A percentile compares a stretch with the other conserved stretches of the same genome.
These are phyloP conservation scores for Actinomucor elegans DNA, from an alignment of 371 early-diverging fungal species.

Conservation along the genomic window DNA sequence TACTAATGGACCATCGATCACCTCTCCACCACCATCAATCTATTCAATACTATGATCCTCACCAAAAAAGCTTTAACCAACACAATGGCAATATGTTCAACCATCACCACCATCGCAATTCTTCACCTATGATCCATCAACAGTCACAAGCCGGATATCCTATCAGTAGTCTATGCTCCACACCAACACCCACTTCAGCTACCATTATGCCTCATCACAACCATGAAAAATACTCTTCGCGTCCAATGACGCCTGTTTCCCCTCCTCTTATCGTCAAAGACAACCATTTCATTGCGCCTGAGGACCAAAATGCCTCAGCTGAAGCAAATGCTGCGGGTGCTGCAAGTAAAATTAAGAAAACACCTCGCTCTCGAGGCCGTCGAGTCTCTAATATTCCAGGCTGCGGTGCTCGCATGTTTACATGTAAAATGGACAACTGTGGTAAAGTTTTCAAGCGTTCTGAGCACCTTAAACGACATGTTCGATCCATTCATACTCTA, in stretches of 20 bases:
- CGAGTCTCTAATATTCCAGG: slow-evolving; percentile 53
- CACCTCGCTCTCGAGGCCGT: slow-evolving; percentile 56
- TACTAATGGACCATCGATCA: slow-evolving; percentile 1
- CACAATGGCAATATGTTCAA: slow-evolving; percentile 4
- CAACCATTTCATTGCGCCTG: background rate
- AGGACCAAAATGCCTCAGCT: background rate
- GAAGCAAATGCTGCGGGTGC: background rate
- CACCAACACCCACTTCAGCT: slow-evolving; percentile 1
- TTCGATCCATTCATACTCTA: slow-evolving; percentile 64
- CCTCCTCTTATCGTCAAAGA: slow-evolving; percentile 19
- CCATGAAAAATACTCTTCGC: background rate
- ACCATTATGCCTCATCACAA: slow-evolving; percentile 2
- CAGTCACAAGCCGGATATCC: background rate
- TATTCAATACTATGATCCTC: slow-evolving; percentile 13
- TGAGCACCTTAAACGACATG: slow-evolving; percentile 67
- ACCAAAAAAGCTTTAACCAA: slow-evolving; percentile 11
- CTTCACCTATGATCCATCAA: background rate
- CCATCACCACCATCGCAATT: background rate
- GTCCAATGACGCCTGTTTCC: slow-evolving; percentile 16
- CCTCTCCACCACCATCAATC: slow-evolving; percentile 6
- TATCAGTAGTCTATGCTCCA: slow-evolving; percentile 3
- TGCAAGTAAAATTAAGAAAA: slow-evolving; percentile 7
- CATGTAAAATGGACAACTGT: slow-evolving; percentile 56
- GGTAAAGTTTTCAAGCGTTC: slow-evolving; percentile 67
- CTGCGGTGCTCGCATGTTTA: slow-evolving; percentile 46